A percentile compares a stretch with the other conserved stretches of the same genome.
These are phyloP conservation scores for Leptodermis oblonga DNA, from an alignment of 257 asterid species.

Conservation along the genomic window DNA sequence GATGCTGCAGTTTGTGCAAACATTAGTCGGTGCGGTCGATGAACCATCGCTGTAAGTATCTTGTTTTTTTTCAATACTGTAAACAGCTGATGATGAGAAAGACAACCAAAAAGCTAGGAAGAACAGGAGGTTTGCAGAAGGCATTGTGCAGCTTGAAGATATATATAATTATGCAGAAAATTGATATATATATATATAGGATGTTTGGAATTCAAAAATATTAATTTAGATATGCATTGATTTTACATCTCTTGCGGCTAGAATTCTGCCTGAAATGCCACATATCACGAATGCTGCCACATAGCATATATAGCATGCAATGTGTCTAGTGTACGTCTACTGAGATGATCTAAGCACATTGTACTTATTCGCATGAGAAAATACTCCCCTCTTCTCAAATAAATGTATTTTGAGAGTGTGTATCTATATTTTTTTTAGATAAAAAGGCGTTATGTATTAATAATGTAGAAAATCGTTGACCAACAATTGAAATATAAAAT, in stretches of 20 bases:
- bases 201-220: background rate
- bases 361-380: constrained; percentile 18
- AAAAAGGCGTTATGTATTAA: too few relatives aligned
- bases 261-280: constrained; percentile 19
- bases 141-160: constrained; percentile 18
- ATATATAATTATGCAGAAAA: background rate
- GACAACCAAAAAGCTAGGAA: constrained; percentile 12
- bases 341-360: constrained; percentile 15
- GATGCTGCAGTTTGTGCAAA: constrained; percentile 26
- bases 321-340: too few relatives aligned
- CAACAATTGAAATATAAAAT: too few relatives aligned
- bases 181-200: background rate
- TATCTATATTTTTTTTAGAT: too few relatives aligned
- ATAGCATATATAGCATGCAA: constrained; percentile 9
- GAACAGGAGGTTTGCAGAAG: constrained; percentile 15
- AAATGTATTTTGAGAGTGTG: too few relatives aligned
- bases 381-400: too few relatives aligned
- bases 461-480: too few relatives aligned
- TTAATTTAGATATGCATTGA: background rate
- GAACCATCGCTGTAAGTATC: constrained; percentile 16
- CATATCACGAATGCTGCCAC: constrained; percentile 19
- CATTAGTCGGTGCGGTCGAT: constrained; percentile 12
- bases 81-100: constrained; percentile 7
- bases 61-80: constrained; percentile 5
- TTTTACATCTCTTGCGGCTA: background rate